Conservation (phyloP, 139 green algal species). For the Micractinium conductrix region DNA sequence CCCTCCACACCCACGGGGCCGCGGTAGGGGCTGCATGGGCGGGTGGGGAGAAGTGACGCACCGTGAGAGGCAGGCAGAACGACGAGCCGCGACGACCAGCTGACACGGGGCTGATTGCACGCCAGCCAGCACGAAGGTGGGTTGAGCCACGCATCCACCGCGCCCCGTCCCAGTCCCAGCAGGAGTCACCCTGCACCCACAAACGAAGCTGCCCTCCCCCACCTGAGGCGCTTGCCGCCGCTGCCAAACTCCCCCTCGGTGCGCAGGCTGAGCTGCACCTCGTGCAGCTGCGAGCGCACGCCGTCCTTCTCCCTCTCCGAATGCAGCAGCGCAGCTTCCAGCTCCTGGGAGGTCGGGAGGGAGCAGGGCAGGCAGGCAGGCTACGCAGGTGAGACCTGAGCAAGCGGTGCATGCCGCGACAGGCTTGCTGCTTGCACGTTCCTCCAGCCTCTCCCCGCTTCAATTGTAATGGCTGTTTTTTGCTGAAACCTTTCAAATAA, state of each 20-base stretch:
- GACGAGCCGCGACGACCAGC: no score
- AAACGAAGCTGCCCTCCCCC: no score
- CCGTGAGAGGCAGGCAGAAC: not conserved
- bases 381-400: not conserved
- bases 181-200: no score
- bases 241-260: slow-evolving; percentile 34
- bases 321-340: slow-evolving; percentile 42
- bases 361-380: not conserved
- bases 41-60: not conserved
- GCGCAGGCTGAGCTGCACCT: slow-evolving; percentile 43
- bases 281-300: slow-evolving; percentile 37
- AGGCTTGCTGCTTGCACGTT: not conserved
- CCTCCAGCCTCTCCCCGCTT: not conserved
- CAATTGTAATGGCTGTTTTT: no score
- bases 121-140: not conserved
- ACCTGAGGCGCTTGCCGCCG: slow-evolving; percentile 21
- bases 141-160: no score
- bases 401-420: not conserved
- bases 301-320: slow-evolving; percentile 19
- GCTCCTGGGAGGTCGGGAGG: not conserved
- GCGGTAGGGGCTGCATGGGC: slow-evolving; percentile 3
- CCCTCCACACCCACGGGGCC: slow-evolving; percentile 1
- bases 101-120: not conserved
- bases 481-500: not conserved
- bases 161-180: no score